Conservation (phyloP, 2,329 filamentous ascomycete species). For the Trichoderma sp. region DNA sequence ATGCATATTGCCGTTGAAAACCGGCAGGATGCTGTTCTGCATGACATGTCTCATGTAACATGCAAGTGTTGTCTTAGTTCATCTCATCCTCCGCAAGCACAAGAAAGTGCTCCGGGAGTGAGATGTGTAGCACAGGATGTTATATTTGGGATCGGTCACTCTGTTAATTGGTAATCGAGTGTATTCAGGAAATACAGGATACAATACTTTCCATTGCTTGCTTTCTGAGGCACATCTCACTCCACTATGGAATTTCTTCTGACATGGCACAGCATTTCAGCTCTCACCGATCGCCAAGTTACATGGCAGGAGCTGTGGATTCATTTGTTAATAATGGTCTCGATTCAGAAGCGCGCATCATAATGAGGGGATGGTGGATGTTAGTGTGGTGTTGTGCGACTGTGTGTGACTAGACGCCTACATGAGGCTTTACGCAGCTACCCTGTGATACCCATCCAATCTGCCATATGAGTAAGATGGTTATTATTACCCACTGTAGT, state of each 20-base stretch:
- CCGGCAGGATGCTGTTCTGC: neutral
- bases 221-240: neutral
- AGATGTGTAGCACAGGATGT: neutral
- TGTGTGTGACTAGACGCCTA: neutral
- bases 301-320: neutral
- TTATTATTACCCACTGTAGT: neutral
- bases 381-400: neutral
- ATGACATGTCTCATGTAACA: neutral
- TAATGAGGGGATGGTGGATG: neutral
- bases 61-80: neutral
- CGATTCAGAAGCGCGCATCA: neutral
- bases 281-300: neutral
- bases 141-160: neutral
- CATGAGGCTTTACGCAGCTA: neutral
- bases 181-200: neutral
- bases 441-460: neutral
- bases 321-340: neutral
- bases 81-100: neutral
- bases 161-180: neutral
- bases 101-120: neutral
- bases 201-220: neutral
- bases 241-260: neutral
- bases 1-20: neutral
- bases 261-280: neutral
- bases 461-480: neutral